phyloP scores from a whole-genome alignment of 1,284 basidiomycete genomes.

The Trametes versicolor region DNA sequence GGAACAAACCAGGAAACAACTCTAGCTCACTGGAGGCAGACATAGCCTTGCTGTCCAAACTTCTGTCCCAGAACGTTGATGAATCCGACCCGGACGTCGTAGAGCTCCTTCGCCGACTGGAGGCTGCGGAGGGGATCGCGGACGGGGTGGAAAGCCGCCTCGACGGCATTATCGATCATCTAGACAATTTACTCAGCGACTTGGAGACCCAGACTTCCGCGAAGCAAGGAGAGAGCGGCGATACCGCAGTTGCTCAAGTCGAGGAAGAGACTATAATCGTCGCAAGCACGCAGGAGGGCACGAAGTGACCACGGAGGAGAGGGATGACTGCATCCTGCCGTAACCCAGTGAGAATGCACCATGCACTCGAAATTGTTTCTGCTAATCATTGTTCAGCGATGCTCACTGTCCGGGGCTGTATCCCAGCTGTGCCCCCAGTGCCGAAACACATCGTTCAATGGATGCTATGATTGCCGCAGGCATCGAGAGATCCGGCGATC shows the following conservation, averaged over 20 bases:
- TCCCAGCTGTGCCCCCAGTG: neutral
- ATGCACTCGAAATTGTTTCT: neutral
- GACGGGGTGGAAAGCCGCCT: slow-evolving; percentile 64
- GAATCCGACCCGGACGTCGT: slow-evolving; percentile 45
- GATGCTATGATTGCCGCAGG: neutral
- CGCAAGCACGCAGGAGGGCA: neutral
- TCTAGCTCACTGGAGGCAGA: slow-evolving; percentile 45
- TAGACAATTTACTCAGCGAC: slow-evolving; percentile 61
- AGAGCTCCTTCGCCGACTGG: slow-evolving; percentile 58
- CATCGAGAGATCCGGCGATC: neutral
- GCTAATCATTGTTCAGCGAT: neutral
- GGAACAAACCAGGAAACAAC: neutral
- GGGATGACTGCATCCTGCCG: neutral
- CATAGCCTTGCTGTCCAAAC: slow-evolving; percentile 46
- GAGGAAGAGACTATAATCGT: slow-evolving; percentile 3
- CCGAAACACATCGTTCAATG: neutral
- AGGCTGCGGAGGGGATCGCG: slow-evolving; percentile 63
- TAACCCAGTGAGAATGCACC: neutral
- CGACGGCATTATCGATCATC: slow-evolving; percentile 62
- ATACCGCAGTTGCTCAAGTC: neutral
- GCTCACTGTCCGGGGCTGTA: neutral
- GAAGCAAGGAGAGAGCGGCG: neutral
- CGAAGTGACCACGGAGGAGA: neutral
- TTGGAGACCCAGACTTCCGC: slow-evolving; percentile 46
- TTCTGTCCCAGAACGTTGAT: slow-evolving; percentile 48